Evolutionary conservation across 2,329 filamentous ascomycete genomes (phyloP).

Genomic region (Parastagonospora nodorum): DNA sequence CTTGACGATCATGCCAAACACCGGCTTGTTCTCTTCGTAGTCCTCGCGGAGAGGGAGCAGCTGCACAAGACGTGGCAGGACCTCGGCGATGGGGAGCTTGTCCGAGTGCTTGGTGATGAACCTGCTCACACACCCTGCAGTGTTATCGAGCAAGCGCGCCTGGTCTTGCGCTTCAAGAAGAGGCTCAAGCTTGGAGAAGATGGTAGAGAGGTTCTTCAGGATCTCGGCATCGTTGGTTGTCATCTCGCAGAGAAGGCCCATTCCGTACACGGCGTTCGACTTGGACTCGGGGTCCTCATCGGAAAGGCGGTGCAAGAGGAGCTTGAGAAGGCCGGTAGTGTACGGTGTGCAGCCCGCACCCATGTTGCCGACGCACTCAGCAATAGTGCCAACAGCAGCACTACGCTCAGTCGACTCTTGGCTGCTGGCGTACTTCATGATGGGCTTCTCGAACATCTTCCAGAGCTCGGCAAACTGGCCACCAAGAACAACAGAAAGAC

Average conservation of each 20-base stretch:
- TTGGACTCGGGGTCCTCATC: conserved; percentile 92
- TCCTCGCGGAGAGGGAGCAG: conserved; percentile 89
- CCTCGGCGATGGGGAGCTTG: conserved; percentile 76
- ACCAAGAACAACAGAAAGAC: conserved; percentile 81
- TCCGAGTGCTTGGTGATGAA: conserved; percentile 93
- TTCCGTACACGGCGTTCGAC: conserved; percentile 92
- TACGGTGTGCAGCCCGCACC: conserved; percentile 78
- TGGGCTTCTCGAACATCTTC: conserved; percentile 93
- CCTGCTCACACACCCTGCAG: conserved; percentile 85
- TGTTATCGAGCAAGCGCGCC: conserved; percentile 87
- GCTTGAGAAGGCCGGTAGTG: conserved; percentile 75
- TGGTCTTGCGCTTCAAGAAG: conserved; percentile 78
- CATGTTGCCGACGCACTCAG: conserved; percentile 88
- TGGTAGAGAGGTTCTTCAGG: conserved; percentile 73
- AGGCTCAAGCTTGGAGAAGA: conserved; percentile 85
- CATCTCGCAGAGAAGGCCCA: conserved; percentile 82
- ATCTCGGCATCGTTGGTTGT: conserved; percentile 77
- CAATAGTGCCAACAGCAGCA: conserved; percentile 87
- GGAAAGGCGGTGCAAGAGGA: conserved; percentile 82
- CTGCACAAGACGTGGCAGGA: conserved; percentile 78
- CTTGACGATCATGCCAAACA: conserved; percentile 87
- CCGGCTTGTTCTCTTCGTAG: conserved; percentile 93
- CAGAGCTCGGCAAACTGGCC: conserved; percentile 82
- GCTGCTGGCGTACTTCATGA: conserved; percentile 85
- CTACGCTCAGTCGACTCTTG: conserved; percentile 86